phyloP scores from a whole-genome alignment of 352 stramenopile species.

The Peronospora farinosa region DNA sequence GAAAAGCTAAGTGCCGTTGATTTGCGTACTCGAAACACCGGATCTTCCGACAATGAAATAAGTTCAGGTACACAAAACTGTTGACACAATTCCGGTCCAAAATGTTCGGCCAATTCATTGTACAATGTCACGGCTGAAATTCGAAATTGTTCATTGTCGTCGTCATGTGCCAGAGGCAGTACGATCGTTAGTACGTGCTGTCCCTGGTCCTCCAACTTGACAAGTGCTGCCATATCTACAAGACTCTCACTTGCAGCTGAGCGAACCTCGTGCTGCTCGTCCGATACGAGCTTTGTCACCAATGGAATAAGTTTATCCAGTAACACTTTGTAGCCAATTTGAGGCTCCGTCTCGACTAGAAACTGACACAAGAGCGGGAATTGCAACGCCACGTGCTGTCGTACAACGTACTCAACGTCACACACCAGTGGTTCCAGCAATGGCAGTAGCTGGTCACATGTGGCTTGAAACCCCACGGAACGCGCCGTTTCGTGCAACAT shows the following conservation, averaged over 20 bases:
- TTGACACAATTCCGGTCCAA: conserved; percentile 86
- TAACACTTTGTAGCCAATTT: conserved; percentile 64
- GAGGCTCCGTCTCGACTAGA: conserved; percentile 35
- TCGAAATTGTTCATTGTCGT: conserved; percentile 88
- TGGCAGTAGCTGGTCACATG: conserved; percentile 85
- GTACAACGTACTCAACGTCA: conserved; percentile 92
- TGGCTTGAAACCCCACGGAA: conserved; percentile 73
- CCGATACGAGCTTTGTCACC: conserved; percentile 68
- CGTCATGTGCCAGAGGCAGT: conserved; percentile 86
- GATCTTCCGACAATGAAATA: conserved; percentile 88
- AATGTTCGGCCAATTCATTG: conserved; percentile 84
- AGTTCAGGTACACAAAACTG: conserved; percentile 91
- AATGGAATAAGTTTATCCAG: conserved; percentile 77
- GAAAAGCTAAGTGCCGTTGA: conserved; percentile 88
- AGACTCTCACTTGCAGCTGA: conserved; percentile 81
- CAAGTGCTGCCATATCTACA: conserved; percentile 77
- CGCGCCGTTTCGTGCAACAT: conserved; percentile 89
- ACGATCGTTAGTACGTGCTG: conserved; percentile 91
- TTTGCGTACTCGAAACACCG: conserved; percentile 90
- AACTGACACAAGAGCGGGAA: conserved; percentile 81
- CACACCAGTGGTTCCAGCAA: conserved; percentile 77
- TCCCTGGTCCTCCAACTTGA: conserved; percentile 85
- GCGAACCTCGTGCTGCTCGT: conserved; percentile 86
- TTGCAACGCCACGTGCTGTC: conserved; percentile 90
- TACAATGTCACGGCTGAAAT: conserved; percentile 91